Base-by-base conservation (phyloP, 2,329 filamentous ascomycete species). In the Talaromyces sp. region DNA sequence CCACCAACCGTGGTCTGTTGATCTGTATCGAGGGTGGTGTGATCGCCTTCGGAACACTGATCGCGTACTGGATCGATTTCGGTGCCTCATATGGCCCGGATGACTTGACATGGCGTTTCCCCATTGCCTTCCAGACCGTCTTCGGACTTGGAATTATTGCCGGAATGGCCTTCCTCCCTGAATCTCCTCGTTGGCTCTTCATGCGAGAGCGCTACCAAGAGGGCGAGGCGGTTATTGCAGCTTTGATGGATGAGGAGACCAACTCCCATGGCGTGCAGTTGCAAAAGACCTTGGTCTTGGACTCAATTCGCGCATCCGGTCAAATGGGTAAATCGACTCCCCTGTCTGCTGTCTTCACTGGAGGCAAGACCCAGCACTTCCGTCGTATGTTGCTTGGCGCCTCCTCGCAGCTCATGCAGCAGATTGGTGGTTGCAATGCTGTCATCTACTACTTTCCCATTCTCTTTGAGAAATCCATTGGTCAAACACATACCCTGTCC, bases 281-380 rank as follows among this genome's bases (percentile, higher is more conserved):
- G 31, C 81, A 89, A 74, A 80, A 82, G 69, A 83, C 85, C 62
- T 86, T 87, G 1, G 87, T 88, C 41, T 76, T 85, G 27, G 88
- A 91, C 72, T 85, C 83, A 2, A 86, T 89, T 68, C 80, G 81
- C 27, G 62, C 65, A n/a, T 65, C 57, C 11, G 56, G 62, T 14
- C 69, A 60, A 67, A 62, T 68, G 73, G 70, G 68, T 69, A 70
- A 69, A 62, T 68, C 2, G 47, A 74, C 35, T 72, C 64, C 64
- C 14, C 16, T 66, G 37, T 60, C 60, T 47, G 54, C 59, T 24
- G 66, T 65, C 11, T 54, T 65, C 41, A 65, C 63, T 16, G 41
- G 58, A n/a, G 78, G 78, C 52, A 76, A 75, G 66, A 76, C 75
- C 3, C 78, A 80, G 64, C 74, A 78, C 56, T 72, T 78, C 65